Evolutionary conservation across 345 rosid genomes (phyloP).

Genomic region (Excoecaria cochinchinensis): DNA sequence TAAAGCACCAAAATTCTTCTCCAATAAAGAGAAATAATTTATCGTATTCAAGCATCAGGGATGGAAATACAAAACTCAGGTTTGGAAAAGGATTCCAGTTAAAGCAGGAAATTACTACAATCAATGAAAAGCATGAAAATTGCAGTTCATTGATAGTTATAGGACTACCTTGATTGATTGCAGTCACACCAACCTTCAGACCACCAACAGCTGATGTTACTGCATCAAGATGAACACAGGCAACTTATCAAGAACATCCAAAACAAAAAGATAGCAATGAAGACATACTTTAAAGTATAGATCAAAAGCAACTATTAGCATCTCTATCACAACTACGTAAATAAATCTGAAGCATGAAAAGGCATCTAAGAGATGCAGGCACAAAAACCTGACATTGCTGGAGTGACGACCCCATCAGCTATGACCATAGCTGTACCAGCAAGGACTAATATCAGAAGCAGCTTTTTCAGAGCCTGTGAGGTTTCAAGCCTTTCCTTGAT

Average conservation of each 20-base stretch:
- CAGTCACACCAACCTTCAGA: constrained; percentile 75
- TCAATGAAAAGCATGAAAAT: not conserved
- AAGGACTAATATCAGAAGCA: constrained; percentile 84
- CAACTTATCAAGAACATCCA: constrained; percentile 8
- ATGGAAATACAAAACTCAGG: not conserved
- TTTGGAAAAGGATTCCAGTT: not conserved
- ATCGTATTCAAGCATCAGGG: not conserved
- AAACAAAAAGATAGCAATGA: constrained; percentile 1
- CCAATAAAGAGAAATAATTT: not conserved
- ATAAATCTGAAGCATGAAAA: not conserved
- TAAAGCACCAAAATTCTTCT: not conserved
- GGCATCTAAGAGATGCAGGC: constrained; percentile 14
- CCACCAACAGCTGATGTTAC: constrained; percentile 98
- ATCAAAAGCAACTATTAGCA: not conserved
- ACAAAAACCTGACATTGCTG: constrained; percentile 95
- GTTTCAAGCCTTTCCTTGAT: constrained; percentile 91
- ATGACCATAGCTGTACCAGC: constrained; percentile 98
- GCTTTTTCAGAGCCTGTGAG: constrained; percentile 67
- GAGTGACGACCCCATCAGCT: constrained; percentile 96
- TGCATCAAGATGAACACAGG: constrained; percentile 41
- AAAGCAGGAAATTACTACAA: not conserved
- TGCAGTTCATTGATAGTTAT: not conserved
- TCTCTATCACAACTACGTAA: not conserved
- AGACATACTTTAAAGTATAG: not conserved
- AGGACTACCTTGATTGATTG: constrained; percentile 68